phyloP scores from a whole-genome alignment of 2,329 filamentous ascomycete genomes.

The Nannizziopsis barbatae region DNA sequence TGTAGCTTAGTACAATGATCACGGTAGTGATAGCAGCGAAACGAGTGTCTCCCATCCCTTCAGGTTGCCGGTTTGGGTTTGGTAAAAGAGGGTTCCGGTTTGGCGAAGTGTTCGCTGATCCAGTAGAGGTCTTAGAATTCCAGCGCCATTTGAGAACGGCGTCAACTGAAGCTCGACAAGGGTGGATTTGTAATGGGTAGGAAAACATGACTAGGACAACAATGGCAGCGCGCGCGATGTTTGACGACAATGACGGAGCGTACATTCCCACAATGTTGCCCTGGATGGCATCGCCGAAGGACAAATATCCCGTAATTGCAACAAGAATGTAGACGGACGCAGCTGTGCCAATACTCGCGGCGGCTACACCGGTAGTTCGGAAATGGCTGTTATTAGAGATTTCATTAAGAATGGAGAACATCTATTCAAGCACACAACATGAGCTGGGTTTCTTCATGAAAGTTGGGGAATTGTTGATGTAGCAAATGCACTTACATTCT shows the following conservation, averaged over 20 bases:
- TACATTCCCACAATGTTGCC: constrained; percentile 96
- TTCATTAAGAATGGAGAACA: constrained; percentile 98
- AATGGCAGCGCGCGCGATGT: constrained; percentile 88
- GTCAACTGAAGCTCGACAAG: constrained; percentile 87
- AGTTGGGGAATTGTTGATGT: not conserved
- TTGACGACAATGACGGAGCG: constrained; percentile 65
- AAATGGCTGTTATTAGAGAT: constrained; percentile 72
- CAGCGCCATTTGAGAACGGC: constrained; percentile 91
- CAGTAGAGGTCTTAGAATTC: constrained; percentile 22
- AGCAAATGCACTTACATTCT: constrained; percentile 56
- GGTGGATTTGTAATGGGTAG: constrained; percentile 89
- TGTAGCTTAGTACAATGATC: constrained; percentile 75
- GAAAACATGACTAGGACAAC: constrained; percentile 94
- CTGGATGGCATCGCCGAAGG: constrained; percentile 77
- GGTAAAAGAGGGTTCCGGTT: constrained; percentile 35
- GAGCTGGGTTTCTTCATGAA: not conserved
- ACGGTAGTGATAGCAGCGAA: constrained; percentile 82
- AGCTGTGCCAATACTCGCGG: constrained; percentile 77
- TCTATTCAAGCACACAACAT: constrained; percentile 42
- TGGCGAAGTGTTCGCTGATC: constrained; percentile 34
- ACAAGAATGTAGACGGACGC: constrained; percentile 79
- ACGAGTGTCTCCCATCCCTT: constrained; percentile 67
- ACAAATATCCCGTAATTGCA: constrained; percentile 88
- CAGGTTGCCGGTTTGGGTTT: constrained; percentile 16
- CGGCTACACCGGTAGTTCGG: constrained; percentile 67